Conservation (phyloP, 108 stramenopile species). For the Pelagomonas calceolata region DNA sequence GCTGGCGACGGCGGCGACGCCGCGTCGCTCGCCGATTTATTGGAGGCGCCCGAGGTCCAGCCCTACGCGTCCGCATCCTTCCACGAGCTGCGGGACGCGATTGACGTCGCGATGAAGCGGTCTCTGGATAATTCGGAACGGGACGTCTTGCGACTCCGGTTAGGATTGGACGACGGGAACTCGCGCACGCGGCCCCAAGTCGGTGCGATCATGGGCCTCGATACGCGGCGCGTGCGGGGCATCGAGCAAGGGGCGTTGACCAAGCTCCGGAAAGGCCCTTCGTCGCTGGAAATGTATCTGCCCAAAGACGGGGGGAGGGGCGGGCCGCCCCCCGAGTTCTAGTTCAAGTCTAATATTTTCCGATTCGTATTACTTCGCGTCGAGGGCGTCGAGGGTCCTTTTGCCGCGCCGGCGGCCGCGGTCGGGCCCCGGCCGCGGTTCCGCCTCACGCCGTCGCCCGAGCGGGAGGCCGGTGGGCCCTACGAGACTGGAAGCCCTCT, state of each 20-base stretch:
- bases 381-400: too few species aligned
- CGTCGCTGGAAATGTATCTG: too few species aligned
- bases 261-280: background rate
- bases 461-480: too few species aligned
- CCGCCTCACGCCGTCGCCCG: too few species aligned
- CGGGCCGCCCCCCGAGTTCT: too few species aligned
- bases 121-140: background rate
- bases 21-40: background rate
- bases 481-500: too few species aligned
- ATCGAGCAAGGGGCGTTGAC: background rate
- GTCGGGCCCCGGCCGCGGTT: too few species aligned
- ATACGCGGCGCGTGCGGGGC: background rate
- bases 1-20: background rate
- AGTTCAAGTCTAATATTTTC: too few species aligned
- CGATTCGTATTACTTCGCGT: too few species aligned
- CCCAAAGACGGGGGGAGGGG: too few species aligned
- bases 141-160: background rate
- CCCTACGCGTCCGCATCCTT: background rate
- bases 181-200: background rate
- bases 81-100: background rate
- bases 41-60: background rate
- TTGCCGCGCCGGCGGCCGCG: too few species aligned
- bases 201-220: background rate
- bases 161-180: background rate
- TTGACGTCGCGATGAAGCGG: background rate